Evolutionary conservation across 495 filamentous ascomycete species (phyloP).

Genomic region (Penicillium odoratum): DNA sequence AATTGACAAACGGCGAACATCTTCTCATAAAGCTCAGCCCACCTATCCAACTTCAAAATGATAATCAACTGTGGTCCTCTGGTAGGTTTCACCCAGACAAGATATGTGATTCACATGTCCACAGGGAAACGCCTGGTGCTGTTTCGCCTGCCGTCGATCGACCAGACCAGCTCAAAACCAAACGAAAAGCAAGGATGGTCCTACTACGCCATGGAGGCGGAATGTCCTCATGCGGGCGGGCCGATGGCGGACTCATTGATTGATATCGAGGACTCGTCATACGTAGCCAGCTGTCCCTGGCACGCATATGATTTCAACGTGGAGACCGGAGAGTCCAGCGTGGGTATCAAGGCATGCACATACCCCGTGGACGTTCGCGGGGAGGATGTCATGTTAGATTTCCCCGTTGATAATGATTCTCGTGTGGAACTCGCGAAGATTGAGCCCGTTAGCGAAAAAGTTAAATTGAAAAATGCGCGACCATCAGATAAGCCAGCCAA

Average conservation of each 20-base stretch:
- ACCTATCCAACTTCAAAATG: slow-evolving; percentile 19
- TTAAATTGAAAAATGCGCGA: slow-evolving; percentile 47
- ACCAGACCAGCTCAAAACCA: slow-evolving; percentile 27
- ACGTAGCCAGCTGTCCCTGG: slow-evolving; percentile 56
- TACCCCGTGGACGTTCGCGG: slow-evolving; percentile 46
- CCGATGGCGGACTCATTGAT: slow-evolving; percentile 52
- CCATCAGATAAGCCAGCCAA: slow-evolving; percentile 16
- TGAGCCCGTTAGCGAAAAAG: slow-evolving; percentile 51
- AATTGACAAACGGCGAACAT: not conserved
- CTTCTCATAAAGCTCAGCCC: not conserved
- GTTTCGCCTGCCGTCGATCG: slow-evolving; percentile 50
- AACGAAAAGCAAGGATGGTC: slow-evolving; percentile 48
- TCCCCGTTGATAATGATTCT: slow-evolving; percentile 22
- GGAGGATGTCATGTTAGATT: slow-evolving; percentile 36
- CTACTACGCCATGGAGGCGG: slow-evolving; percentile 55
- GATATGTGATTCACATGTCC: slow-evolving; percentile 50
- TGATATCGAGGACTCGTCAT: slow-evolving; percentile 55
- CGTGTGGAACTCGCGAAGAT: slow-evolving; percentile 33
- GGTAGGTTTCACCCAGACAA: slow-evolving; percentile 40
- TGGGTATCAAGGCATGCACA: slow-evolving; percentile 54
- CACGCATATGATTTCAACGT: slow-evolving; percentile 59
- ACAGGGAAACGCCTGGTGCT: slow-evolving; percentile 52
- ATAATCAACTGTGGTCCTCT: slow-evolving; percentile 39
- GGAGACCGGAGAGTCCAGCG: slow-evolving; percentile 55
- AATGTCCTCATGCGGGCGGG: slow-evolving; percentile 53